These are phyloP conservation scores for Fraxinus paxiana DNA, from an alignment of 305 asterid species.

Conservation along the genomic window DNA sequence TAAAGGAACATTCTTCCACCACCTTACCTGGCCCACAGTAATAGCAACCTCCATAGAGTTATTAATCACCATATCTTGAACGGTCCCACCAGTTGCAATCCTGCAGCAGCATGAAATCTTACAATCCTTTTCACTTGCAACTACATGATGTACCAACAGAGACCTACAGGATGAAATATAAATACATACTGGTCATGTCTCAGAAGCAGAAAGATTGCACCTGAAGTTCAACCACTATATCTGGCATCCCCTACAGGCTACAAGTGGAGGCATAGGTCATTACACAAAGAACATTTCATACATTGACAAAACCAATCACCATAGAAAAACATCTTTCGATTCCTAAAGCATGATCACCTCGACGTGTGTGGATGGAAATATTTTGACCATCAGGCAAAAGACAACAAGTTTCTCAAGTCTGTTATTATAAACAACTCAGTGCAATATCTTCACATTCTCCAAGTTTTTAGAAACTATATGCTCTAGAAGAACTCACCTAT, in stretches of 20 bases:
- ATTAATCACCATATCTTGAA: constrained; percentile 45
- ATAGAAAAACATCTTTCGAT: background rate
- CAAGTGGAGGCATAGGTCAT: background rate
- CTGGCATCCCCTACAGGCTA: background rate
- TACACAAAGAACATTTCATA: background rate
- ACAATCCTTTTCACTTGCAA: constrained; percentile 34
- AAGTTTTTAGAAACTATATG: background rate
- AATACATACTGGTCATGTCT: constrained; percentile 12
- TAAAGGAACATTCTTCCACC: background rate
- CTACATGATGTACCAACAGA: constrained; percentile 47
- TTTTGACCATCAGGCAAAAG: background rate
- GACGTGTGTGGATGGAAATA: background rate
- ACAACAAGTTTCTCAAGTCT: background rate
- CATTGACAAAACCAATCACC: constrained; percentile 9
- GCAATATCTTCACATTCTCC: background rate
- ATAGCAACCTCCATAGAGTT: constrained; percentile 37
- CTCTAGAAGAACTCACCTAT: constrained; percentile 42
- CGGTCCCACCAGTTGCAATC: constrained; percentile 39
- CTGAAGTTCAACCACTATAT: background rate
- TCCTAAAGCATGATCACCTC: constrained; percentile 10
- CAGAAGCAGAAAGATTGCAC: constrained; percentile 14
- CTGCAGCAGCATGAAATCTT: constrained; percentile 37
- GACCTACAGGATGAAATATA: constrained; percentile 39
- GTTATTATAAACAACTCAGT: background rate
- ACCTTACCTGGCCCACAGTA: constrained; percentile 48